Percentiles rank a stretch among this genome's conserved stretches.
Conservation (phyloP, 257 asterid species). For the Gynochthodes officinalis region DNA sequence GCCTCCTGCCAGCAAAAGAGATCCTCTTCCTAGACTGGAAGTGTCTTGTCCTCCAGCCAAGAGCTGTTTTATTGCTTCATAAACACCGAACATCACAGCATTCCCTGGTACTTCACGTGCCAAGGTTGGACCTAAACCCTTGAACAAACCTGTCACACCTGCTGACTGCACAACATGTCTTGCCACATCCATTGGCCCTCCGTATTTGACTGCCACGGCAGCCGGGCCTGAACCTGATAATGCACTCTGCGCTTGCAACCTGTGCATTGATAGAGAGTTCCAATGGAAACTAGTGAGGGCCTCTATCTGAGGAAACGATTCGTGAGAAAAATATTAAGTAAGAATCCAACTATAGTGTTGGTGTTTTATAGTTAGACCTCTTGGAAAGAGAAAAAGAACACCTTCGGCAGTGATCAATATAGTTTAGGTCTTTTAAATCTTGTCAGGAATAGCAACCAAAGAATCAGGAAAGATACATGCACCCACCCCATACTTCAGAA, state of each 20-base stretch:
- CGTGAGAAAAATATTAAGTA: no score
- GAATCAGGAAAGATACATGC: background rate
- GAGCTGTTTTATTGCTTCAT: constrained; percentile 65
- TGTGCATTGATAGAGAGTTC: constrained; percentile 22
- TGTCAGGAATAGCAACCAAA: background rate
- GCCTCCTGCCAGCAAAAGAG: constrained; percentile 69
- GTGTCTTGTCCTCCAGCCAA: constrained; percentile 73
- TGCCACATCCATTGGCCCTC: constrained; percentile 85
- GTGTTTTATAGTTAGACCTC: background rate
- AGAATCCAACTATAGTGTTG: background rate
- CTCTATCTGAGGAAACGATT: background rate
- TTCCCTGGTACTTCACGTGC: constrained; percentile 88
- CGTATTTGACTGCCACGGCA: constrained; percentile 46
- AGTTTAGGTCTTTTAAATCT: background rate
- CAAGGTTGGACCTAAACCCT: constrained; percentile 67
- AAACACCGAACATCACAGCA: constrained; percentile 81
- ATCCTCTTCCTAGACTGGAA: constrained; percentile 60
- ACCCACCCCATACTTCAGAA: background rate
- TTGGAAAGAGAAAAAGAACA: background rate
- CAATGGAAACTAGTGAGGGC: background rate
- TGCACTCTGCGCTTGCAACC: constrained; percentile 85
- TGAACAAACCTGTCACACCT: constrained; percentile 68
- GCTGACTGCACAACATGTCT: constrained; percentile 63
- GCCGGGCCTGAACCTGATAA: constrained; percentile 40
- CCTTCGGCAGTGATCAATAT: background rate